A percentile compares a stretch with the other conserved stretches of the same genome.
Evolutionary conservation across 768 basidiomycete species (phyloP).

Genomic region (Neoboletus subvelutipes): DNA sequence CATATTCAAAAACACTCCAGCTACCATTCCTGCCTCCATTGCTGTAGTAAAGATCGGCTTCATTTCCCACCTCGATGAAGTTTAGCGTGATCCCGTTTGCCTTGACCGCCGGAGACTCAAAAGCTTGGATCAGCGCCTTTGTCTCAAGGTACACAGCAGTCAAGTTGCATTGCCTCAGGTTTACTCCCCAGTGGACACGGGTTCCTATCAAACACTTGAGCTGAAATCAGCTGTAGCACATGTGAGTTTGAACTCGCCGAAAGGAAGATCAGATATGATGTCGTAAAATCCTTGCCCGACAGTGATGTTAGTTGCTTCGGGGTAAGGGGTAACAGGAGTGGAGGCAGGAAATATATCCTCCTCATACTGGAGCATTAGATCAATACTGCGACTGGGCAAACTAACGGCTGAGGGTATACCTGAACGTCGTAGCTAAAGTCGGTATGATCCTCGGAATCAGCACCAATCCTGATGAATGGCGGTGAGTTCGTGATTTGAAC

Average conservation of each 20-base stretch:
- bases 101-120: constrained; percentile 40
- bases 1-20: constrained; percentile 47
- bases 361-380: constrained; percentile 36
- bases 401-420: constrained; percentile 29
- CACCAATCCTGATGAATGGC: constrained; percentile 61
- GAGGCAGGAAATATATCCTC: constrained; percentile 50
- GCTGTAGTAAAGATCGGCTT: constrained; percentile 53
- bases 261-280: constrained; percentile 51
- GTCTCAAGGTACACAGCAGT: constrained; percentile 50
- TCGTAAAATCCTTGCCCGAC: constrained; percentile 59
- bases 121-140: constrained; percentile 47
- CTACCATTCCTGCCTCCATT: constrained; percentile 42
- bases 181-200: constrained; percentile 65
- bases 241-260: constrained; percentile 32
- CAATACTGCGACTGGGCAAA: neutral
- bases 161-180: constrained; percentile 55
- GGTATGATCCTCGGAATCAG: constrained; percentile 57
- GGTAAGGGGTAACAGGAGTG: constrained; percentile 55
- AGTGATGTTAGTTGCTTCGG: constrained; percentile 60
- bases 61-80: constrained; percentile 63
- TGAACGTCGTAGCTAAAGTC: constrained; percentile 48
- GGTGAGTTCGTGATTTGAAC: constrained; percentile 49
- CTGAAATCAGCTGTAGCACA: neutral
- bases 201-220: constrained; percentile 42
- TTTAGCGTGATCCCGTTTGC: constrained; percentile 48